Conservation (phyloP, 331 rosid species). For the Pyrus hybrid region DNA sequence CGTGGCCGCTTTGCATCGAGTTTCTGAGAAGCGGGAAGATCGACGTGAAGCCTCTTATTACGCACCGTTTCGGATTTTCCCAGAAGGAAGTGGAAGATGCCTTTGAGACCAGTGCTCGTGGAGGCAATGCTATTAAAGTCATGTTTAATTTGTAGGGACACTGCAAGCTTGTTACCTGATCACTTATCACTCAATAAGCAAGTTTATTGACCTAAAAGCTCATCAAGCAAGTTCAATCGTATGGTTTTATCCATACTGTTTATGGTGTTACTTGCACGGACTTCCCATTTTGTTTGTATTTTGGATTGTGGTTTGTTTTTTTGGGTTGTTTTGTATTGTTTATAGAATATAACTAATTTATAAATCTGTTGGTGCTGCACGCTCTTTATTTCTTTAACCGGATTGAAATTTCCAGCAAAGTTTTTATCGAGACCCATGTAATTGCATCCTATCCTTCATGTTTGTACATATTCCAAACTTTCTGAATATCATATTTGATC, state of each 20-base stretch:
- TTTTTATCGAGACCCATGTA: too few species aligned
- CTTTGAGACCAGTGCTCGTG: slow-evolving; percentile 88
- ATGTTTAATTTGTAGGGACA: slow-evolving; percentile 68
- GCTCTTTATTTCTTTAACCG: too few species aligned
- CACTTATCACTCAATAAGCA: background rate
- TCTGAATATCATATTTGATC: too few species aligned
- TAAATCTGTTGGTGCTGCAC: too few species aligned
- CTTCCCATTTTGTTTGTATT: background rate
- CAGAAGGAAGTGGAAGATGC: slow-evolving; percentile 89
- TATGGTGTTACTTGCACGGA: background rate
- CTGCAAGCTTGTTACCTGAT: background rate
- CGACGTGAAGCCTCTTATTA: slow-evolving; percentile 76
- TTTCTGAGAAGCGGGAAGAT: slow-evolving; percentile 78
- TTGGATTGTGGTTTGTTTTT: too few species aligned
- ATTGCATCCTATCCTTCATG: too few species aligned
- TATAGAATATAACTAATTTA: too few species aligned
- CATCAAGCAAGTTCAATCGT: background rate
- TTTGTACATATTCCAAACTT: too few species aligned
- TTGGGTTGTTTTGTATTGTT: too few species aligned
- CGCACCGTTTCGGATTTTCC: slow-evolving; percentile 81
- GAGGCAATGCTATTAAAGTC: slow-evolving; percentile 87
- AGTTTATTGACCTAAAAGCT: background rate
- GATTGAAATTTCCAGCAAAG: fast-evolving
- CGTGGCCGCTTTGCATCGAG: slow-evolving; percentile 91
- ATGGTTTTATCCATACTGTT: background rate